A percentile compares a stretch with the other conserved stretches of the same genome.
Evolutionary conservation across 305 asterid species (phyloP).

Genomic region (Nicotiana rustica): DNA sequence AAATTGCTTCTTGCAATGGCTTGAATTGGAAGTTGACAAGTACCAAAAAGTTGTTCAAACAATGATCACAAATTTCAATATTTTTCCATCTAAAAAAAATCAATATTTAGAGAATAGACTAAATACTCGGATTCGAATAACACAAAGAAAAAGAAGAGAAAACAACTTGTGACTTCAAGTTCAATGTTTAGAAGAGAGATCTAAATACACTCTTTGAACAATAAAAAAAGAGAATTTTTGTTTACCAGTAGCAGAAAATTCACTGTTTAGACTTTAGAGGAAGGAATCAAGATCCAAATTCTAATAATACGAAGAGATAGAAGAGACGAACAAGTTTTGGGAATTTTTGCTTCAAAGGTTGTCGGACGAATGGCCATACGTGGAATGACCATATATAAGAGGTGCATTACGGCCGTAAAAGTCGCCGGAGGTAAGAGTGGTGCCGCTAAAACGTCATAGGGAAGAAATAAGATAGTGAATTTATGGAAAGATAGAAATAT

Average conservation of each 20-base stretch:
- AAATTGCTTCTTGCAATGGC: background rate
- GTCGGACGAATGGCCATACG: background rate
- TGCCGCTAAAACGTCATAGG: background rate
- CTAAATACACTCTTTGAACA: background rate
- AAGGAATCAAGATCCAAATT: constrained; percentile 13
- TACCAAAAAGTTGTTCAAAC: background rate
- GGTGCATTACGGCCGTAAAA: background rate
- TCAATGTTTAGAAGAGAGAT: constrained; percentile 13
- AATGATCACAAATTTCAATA: constrained; percentile 4
- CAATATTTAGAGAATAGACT: background rate
- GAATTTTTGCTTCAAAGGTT: background rate
- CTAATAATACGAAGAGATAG: background rate
- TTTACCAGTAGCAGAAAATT: constrained; percentile 12
- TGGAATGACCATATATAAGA: constrained; percentile 27
- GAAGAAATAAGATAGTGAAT: background rate
- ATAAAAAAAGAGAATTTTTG: background rate
- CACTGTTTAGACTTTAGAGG: constrained; percentile 21
- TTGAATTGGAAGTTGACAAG: background rate
- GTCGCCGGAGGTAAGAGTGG: background rate
- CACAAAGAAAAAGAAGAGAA: background rate
- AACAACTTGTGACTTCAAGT: background rate
- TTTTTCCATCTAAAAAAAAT: background rate
- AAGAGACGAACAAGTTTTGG: background rate
- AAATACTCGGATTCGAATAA: background rate
- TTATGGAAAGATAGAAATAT: background rate